Evolutionary conservation across 2,329 filamentous ascomycete species (phyloP).

Genomic region (Colletotrichum phormii): DNA sequence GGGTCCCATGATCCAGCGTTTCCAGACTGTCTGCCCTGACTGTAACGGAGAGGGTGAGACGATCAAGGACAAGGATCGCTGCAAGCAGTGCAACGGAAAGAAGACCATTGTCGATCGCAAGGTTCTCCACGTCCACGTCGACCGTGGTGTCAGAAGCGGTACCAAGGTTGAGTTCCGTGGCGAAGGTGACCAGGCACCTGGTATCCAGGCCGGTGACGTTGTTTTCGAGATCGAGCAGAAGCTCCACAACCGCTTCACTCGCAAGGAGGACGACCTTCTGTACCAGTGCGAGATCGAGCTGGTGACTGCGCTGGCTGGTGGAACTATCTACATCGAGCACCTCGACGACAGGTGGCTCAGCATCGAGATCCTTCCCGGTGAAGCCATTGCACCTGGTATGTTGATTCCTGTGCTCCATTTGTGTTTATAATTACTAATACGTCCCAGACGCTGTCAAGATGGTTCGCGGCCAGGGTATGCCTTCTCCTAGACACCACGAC

Average conservation of each 20-base stretch:
- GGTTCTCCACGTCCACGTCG: slow-evolving; percentile 97
- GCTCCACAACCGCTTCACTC: slow-evolving; percentile 94
- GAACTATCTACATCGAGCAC: slow-evolving; percentile 92
- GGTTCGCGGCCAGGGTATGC: slow-evolving; percentile 97
- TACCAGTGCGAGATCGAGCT: slow-evolving; percentile 97
- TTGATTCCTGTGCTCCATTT: slow-evolving; percentile 39
- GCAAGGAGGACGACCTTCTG: slow-evolving; percentile 95
- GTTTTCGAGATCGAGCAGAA: slow-evolving; percentile 99
- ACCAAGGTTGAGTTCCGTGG: slow-evolving; percentile 98
- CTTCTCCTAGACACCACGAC: slow-evolving; percentile 94
- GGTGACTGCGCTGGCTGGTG: slow-evolving; percentile 92
- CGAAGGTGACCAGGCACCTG: slow-evolving; percentile 95
- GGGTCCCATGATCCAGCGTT: slow-evolving; percentile 99
- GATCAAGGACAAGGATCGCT: slow-evolving; percentile 96
- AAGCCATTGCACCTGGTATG: slow-evolving; percentile 93
- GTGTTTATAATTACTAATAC: background rate
- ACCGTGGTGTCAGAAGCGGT: slow-evolving; percentile 91
- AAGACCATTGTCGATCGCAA: slow-evolving; percentile 98
- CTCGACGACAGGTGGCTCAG: slow-evolving; percentile 97
- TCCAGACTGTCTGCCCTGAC: slow-evolving; percentile 98
- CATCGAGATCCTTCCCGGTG: slow-evolving; percentile 91
- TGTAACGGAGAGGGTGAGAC: slow-evolving; percentile 98
- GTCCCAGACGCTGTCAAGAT: slow-evolving; percentile 86
- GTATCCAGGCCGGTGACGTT: slow-evolving; percentile 93
- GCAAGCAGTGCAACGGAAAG: slow-evolving; percentile 96